A percentile compares a stretch with the other conserved stretches of the same genome.
Evolutionary conservation across 495 filamentous ascomycete species (phyloP).

Genomic region (Podospora australis): DNA sequence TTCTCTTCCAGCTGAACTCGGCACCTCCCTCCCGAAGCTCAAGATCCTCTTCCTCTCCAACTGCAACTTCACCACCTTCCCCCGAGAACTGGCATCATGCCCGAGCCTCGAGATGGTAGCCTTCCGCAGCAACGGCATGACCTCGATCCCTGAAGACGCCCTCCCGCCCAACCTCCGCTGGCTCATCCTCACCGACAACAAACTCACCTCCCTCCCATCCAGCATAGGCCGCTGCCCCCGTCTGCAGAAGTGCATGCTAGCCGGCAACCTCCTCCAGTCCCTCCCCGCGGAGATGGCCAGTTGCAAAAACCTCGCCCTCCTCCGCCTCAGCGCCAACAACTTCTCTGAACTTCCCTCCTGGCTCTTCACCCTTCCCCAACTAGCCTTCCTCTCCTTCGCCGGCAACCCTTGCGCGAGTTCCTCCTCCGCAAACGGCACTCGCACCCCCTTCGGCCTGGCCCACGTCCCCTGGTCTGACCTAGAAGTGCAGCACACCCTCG

Average conservation of each 20-base stretch:
- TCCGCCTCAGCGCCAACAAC: slow-evolving; percentile 37
- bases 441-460: slow-evolving; percentile 21
- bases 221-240: slow-evolving; percentile 33
- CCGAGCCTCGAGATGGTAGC: slow-evolving; percentile 39
- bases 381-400: slow-evolving; percentile 41
- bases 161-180: slow-evolving; percentile 36
- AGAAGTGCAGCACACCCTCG: slow-evolving; percentile 25
- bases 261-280: slow-evolving; percentile 30
- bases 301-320: slow-evolving; percentile 35
- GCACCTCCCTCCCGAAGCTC: slow-evolving; percentile 31
- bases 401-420: slow-evolving; percentile 35
- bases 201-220: slow-evolving; percentile 27
- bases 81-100: slow-evolving; percentile 33
- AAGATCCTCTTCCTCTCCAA: slow-evolving; percentile 39
- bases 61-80: slow-evolving; percentile 40
- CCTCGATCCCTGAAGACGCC: slow-evolving; percentile 32
- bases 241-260: slow-evolving; percentile 39
- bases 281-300: slow-evolving; percentile 34
- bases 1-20: slow-evolving; percentile 31
- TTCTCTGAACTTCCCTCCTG: slow-evolving; percentile 31
- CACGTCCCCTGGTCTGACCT: slow-evolving; percentile 34
- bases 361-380: slow-evolving; percentile 37
- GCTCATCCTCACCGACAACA: slow-evolving; percentile 41
- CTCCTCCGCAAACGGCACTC: slow-evolving; percentile 9
- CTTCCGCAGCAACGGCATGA: slow-evolving; percentile 41